Percentiles rank a stretch among this genome's conserved stretches.
phyloP scores from a whole-genome alignment of 106 monocot species.

The Chionographis japonica region DNA sequence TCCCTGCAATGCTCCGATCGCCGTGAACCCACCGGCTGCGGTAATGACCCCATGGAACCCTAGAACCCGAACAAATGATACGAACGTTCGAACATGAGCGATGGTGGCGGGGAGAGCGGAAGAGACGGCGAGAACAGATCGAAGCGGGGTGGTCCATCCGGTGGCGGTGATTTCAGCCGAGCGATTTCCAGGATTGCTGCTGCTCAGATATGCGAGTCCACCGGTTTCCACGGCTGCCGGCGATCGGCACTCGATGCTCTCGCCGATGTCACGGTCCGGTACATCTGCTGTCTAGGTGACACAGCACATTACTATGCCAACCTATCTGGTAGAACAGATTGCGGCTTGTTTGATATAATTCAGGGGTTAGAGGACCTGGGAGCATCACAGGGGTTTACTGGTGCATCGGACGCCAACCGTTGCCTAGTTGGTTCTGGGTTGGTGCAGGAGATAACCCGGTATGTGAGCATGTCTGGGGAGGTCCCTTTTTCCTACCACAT shows the following conservation, averaged over 20 bases:
- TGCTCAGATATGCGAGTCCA: constrained; percentile 39
- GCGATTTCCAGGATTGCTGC: constrained; percentile 27
- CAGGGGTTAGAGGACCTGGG: constrained; percentile 34
- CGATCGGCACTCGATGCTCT: constrained; percentile 35
- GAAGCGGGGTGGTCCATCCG: neutral
- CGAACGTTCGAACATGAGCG: constrained; percentile 33
- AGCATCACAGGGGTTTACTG: constrained; percentile 7
- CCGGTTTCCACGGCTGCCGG: constrained; percentile 35
- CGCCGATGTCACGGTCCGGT: constrained; percentile 31
- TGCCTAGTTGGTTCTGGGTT: constrained; percentile 36
- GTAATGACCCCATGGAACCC: neutral
- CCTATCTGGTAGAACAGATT: constrained; percentile 25
- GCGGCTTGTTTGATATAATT: constrained; percentile 47
- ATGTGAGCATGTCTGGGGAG: constrained; percentile 24
- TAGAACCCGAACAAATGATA: constrained; percentile 9
- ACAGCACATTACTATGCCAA: constrained; percentile 26
- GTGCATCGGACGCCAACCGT: constrained; percentile 13
- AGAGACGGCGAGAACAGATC: constrained; percentile 10
- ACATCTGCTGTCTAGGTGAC: constrained; percentile 34
- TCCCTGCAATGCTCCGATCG: too few relatives aligned
- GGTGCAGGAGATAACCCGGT: constrained; percentile 24
- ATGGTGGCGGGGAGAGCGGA: constrained; percentile 35
- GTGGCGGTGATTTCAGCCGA: constrained; percentile 22
- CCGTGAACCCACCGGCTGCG: too few relatives aligned
- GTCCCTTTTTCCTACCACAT: constrained; percentile 36